These are phyloP conservation scores for Copromyces sp. DNA, from an alignment of 495 filamentous ascomycete genomes.

Conservation along the genomic window DNA sequence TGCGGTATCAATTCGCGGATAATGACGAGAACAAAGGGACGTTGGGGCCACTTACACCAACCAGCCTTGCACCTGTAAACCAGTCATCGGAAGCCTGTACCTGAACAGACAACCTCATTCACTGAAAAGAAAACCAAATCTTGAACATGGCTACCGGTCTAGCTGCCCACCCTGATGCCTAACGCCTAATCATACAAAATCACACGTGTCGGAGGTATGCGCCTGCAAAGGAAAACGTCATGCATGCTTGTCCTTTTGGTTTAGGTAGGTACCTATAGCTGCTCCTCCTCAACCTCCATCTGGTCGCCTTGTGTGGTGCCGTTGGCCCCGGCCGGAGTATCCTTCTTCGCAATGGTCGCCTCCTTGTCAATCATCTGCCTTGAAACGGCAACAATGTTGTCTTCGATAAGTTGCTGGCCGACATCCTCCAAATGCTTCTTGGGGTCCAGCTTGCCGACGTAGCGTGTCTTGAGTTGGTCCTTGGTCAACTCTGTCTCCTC, in stretches of 20 bases:
- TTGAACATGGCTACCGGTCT: conserved; percentile 15
- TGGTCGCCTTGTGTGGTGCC: conserved; percentile 44
- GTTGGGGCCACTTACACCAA: background rate
- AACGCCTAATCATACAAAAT: conserved; percentile 29
- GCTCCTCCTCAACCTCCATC: conserved; percentile 45
- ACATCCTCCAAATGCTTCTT: conserved; percentile 99
- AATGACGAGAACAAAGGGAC: background rate
- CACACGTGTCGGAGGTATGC: background rate
- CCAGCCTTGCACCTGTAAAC: background rate
- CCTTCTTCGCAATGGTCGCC: conserved; percentile 55
- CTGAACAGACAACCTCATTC: background rate
- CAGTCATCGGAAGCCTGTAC: background rate
- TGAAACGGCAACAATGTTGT: conserved; percentile 95
- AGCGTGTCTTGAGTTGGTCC: conserved; percentile 96
- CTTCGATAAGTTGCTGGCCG: conserved; percentile 91
- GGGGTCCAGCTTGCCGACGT: conserved; percentile 95
- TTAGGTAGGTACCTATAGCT: conserved; percentile 19
- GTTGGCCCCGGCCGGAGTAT: conserved; percentile 32
- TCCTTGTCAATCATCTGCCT: conserved; percentile 99
- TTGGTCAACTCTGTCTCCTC: conserved; percentile 95
- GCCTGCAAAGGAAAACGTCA: background rate
- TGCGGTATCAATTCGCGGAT: background rate
- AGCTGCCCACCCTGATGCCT: conserved; percentile 12
- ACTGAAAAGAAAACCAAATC: conserved; percentile 6
- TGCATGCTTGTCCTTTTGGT: background rate